These are phyloP conservation scores for Takashimella koratensis DNA, from an alignment of 1,284 basidiomycete genomes.

Conservation along the genomic window DNA sequence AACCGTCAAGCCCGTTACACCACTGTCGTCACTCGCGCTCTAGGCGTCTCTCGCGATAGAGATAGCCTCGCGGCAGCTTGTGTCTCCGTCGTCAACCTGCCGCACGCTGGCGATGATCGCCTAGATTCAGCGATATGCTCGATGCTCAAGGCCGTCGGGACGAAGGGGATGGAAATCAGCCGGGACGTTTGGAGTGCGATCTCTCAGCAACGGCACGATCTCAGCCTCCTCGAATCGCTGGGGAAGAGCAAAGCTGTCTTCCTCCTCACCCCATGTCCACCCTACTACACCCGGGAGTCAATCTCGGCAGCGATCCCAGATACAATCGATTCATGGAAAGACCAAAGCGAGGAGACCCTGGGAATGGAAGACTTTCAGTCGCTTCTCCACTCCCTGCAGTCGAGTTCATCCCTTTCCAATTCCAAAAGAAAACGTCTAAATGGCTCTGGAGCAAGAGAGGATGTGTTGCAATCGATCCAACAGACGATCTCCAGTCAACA, in stretches of 20 bases:
- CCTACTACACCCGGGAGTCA: background rate
- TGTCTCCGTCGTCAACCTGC: conserved; percentile 7
- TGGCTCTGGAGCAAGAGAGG: no score
- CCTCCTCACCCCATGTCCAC: conserved; percentile 3
- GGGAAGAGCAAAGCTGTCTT: background rate
- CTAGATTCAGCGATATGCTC: conserved; percentile 7
- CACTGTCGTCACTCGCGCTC: conserved; percentile 2
- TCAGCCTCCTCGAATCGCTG: background rate
- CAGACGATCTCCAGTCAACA: background rate
- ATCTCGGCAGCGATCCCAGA: background rate
- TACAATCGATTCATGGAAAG: background rate
- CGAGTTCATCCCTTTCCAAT: background rate
- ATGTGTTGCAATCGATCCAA: background rate
- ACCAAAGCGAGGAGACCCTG: background rate
- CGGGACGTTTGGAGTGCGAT: conserved; percentile 29
- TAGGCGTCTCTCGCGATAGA: background rate
- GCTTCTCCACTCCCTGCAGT: background rate
- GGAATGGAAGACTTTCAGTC: background rate
- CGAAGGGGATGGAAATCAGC: conserved; percentile 10
- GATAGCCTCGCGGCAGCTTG: conserved; percentile 17
- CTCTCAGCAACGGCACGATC: background rate
- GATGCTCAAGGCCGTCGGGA: conserved; percentile 7
- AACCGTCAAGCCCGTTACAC: conserved; percentile 13
- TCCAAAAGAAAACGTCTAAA: background rate
- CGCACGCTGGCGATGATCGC: conserved; percentile 3